Evolutionary conservation across 768 basidiomycete genomes (phyloP), one percentile per base, ranked within the genome.

Genomic region (Stropharia rugosoannulata): DNA sequence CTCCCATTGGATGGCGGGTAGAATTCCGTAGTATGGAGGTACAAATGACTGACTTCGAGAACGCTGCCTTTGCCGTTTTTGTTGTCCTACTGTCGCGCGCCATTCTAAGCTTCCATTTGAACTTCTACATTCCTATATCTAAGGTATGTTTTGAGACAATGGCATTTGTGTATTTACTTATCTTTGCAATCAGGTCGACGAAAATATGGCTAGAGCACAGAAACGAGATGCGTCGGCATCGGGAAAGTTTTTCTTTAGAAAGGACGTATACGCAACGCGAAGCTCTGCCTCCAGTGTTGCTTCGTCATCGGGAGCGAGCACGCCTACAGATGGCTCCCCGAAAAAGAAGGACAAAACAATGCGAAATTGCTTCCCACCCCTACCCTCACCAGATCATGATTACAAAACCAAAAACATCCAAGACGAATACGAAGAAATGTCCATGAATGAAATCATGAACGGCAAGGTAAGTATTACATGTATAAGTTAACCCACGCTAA

Each of bases 11-110:
- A 32, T 99, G 97, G 97, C 81, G 97, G 39, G 96, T 98, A 4
- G 97, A 99, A 69, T 99, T 99, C 73, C 81, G 97, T 55, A 93
- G 91, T 68, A 98, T 98, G 97, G 97, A 99, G 70, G 95, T 98
- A 2, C 97, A 98, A 66, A 83, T 98, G 68, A 98, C 97, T 8
- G 97, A 99, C 73, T 99, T 95, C 65, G 97, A 98, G 75, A 99
- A 99, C 68, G 97, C 97, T 1, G 95, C 97, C 5, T 98, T 94
- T 69, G 85, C 94, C 35, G 84, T 98, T 42, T 98, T 99, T 73
- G 82, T 96, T 49, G 95, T 98, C 12, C 83, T 99, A 27, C 79
- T 99, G 7, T 96, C 97, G 4, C 82, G 97, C 39, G 95, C 95
- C 1, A 97, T 99, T 60, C 79, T 99, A 54, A 85, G 80, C 64